Evolutionary conservation across 2,329 filamentous ascomycete genomes (phyloP), one percentile per base, ranked within the genome.

Genomic region (Sphaerostilbella broomeana): DNA sequence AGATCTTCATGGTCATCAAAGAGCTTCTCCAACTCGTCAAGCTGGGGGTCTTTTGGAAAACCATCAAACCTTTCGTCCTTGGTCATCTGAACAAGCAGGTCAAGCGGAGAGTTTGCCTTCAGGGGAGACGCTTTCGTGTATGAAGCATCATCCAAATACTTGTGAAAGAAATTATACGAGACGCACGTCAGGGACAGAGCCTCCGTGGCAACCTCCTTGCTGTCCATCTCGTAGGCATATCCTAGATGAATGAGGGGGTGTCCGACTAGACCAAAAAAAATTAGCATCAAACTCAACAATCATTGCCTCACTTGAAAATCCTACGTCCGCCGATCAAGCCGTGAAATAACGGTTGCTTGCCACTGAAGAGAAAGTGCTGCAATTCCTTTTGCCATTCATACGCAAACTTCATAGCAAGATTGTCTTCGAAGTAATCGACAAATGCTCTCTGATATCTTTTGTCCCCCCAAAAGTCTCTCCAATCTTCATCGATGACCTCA

Each of bases 391-490:
- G 85, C 86, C 92, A 95, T 56, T 95, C 77, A 58, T 95, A 97
- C 24, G 78, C 71, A 52, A 81, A 76, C 19, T 68, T 65, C 60
- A 76, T 65, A 3, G 86, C 88, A 20, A 97, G 69, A 53, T 87
- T 79, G 58, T 98, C 92, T 59, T 98, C 92, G 56, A 94, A 97
- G 58, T 92, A 97, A 59, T 98, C 89, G 40, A 98, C 70, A 56
- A 82, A 98, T 1, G 88, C 90, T 44, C 90, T 77, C 62, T 98
- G 87, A 56, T 94, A 95, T 46, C 69, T 77, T 52, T 73, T 74
- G 57, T 87, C 78, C 16, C 90, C 89, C 21, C 95, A 60, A 52
- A 79, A 92, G 42, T 90, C 83, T 47, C 81, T 73, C 90, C 92
- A 98, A 58, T 98, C 92, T 41, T 82, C 73, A 46, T 80, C 73